Percentiles rank a stretch among this genome's conserved stretches.
These are phyloP conservation scores for Babesia gibsoni DNA, from an alignment of 169 alveolate species.

Conservation along the genomic window DNA sequence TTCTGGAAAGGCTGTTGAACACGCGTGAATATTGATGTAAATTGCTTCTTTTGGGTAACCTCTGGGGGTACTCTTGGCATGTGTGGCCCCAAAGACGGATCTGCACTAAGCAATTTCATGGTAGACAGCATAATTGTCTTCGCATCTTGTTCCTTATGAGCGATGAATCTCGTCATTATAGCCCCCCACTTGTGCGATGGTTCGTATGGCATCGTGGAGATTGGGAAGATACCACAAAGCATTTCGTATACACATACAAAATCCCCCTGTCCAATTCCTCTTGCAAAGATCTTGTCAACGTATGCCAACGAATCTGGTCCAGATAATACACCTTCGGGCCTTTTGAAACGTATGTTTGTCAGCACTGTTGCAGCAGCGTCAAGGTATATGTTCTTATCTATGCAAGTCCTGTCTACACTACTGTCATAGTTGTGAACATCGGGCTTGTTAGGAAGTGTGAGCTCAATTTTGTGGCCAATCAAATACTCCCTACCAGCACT, in stretches of 20 bases:
- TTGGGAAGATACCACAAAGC: conserved; percentile 68
- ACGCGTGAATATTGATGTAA: conserved; percentile 43
- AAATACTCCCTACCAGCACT: conserved; percentile 5
- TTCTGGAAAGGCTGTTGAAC: conserved; percentile 62
- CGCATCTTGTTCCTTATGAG: conserved; percentile 66
- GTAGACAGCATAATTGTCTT: conserved; percentile 68
- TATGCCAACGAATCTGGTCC: conserved; percentile 51
- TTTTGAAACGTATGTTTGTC: conserved; percentile 40
- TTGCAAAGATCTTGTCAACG: conserved; percentile 50
- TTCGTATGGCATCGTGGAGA: conserved; percentile 64
- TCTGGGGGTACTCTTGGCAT: conserved; percentile 71
- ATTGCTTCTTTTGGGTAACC: conserved; percentile 45
- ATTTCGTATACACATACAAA: conserved; percentile 68
- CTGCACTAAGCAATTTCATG: conserved; percentile 57
- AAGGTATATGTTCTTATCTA: conserved; percentile 50
- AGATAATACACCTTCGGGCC: conserved; percentile 38
- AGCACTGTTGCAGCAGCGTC: conserved; percentile 44
- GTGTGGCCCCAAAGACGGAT: conserved; percentile 54
- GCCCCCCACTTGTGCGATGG: conserved; percentile 72
- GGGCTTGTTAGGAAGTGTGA: conserved; percentile 52
- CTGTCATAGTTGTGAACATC: conserved; percentile 50
- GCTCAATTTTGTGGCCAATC: conserved; percentile 19
- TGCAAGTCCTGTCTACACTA: conserved; percentile 23
- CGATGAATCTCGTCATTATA: conserved; percentile 64
- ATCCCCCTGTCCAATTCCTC: conserved; percentile 62